Evolutionary conservation across 2,329 filamentous ascomycete species (phyloP), one percentile per base, ranked within the genome.

Genomic region (Aspergillus sergii): DNA sequence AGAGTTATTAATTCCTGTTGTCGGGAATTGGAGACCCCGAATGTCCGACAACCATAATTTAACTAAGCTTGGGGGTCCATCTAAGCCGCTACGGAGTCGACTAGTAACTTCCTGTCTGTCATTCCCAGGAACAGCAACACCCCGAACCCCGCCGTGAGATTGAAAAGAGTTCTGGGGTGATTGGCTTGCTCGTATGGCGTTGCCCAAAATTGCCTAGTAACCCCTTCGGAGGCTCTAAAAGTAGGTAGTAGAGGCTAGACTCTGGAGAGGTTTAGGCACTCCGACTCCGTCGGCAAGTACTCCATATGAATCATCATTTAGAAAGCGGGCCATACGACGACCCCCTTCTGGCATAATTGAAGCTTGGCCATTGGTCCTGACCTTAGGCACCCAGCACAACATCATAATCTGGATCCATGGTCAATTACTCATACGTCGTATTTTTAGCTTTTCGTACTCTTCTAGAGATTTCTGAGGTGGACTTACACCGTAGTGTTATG

Each of bases 21-120:
- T 51, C 48, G 48, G 48, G 48, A 51, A 32, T 34, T 51, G 48
- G 19, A 51, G 48, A 34, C 48, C 48, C 48, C 48, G 48, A 51
- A 51, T 51, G 16, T 21, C 48, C 48, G 48, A 32, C 48, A n/a
- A 51, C 16, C 26, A 19, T 23, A 30, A 28, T n/a, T 26, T n/a
- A 14, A 48, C 21, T 46, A 23, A 48, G 45, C 12, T 48, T 14
- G 36, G 36, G 39, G 19, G 16, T 41, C 39, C 39, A 41, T 41
- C 16, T 19, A 19, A 1, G 16, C 16, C 39, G 39, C 16, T 46
- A 23, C 10, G 43, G n/a, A 46, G 43, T 46, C 43, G 39, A 41
- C 39, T 41, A 41, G 39, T 41, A 41, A 41, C 36, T 26, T 26
- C 23, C 39, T 41, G 16, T 9, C 12, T 50, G 26, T 28, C 6